These are phyloP conservation scores for Aechmea fasciata DNA, from an alignment of 176 grass and related monocot species.

Conservation along the genomic window DNA sequence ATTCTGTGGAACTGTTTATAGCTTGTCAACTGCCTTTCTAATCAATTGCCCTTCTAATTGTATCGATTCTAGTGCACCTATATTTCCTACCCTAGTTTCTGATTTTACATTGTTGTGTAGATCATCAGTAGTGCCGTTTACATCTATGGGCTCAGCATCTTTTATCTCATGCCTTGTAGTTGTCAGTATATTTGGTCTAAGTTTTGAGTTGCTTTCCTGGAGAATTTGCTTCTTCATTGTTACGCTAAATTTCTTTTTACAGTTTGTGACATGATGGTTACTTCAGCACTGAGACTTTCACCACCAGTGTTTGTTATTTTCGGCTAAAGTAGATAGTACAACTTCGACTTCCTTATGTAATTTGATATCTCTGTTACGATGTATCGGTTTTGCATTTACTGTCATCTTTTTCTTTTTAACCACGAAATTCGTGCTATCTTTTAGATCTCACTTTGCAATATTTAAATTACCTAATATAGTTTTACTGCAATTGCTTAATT, in stretches of 20 bases:
- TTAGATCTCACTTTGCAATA: neutral
- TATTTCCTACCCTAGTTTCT: neutral
- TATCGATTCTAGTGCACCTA: neutral
- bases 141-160: neutral
- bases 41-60: neutral
- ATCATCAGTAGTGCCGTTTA: neutral
- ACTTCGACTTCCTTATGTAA: too few relatives aligned
- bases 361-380: neutral
- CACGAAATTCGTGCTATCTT: neutral
- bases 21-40: neutral
- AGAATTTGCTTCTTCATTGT: neutral
- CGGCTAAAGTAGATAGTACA: too few relatives aligned
- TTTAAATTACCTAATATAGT: neutral
- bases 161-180: neutral
- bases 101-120: neutral
- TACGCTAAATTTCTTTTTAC: neutral
- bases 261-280: too few relatives aligned
- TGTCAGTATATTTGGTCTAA: neutral
- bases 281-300: too few relatives aligned
- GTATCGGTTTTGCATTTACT: neutral
- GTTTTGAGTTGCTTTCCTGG: neutral
- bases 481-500: neutral
- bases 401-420: neutral
- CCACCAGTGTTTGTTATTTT: too few relatives aligned
- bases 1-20: neutral